Evolutionary conservation across 768 basidiomycete species (phyloP).

Genomic region (Agaricus sinodeliciosus): DNA sequence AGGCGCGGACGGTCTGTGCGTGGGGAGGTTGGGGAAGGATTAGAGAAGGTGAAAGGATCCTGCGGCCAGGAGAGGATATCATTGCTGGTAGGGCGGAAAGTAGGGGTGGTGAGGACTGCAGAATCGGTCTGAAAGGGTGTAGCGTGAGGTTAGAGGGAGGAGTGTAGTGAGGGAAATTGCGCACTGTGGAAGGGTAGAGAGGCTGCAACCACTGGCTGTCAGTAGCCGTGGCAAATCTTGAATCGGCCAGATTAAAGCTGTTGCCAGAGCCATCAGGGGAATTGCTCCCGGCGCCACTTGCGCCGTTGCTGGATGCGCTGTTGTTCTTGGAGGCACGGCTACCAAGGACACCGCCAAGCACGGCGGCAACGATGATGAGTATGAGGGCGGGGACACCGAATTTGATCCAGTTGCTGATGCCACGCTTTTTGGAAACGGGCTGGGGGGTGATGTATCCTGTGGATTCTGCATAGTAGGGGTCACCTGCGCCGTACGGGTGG

Average conservation of each 20-base stretch:
- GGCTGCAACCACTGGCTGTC: constrained; percentile 77
- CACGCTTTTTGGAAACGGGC: constrained; percentile 37
- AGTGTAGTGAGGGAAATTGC: constrained; percentile 24
- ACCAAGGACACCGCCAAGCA: constrained; percentile 79
- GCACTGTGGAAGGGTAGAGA: constrained; percentile 81
- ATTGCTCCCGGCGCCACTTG: constrained; percentile 34
- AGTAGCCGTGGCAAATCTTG: constrained; percentile 71
- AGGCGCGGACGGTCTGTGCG: constrained; percentile 84
- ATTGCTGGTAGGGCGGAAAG: constrained; percentile 55
- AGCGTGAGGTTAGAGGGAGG: neutral
- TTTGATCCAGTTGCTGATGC: constrained; percentile 67
- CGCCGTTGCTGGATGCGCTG: constrained; percentile 27
- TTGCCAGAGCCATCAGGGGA: constrained; percentile 50
- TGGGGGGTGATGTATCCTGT: constrained; percentile 58
- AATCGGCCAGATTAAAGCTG: constrained; percentile 53
- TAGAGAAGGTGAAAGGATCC: constrained; percentile 69
- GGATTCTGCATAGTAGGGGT: constrained; percentile 58
- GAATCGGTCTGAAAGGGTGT: constrained; percentile 43
- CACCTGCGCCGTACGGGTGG: constrained; percentile 31
- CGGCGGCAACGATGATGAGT: constrained; percentile 56
- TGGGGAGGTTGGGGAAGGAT: constrained; percentile 49
- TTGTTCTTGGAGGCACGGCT: constrained; percentile 38
- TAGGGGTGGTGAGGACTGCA: constrained; percentile 64
- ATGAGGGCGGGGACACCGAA: constrained; percentile 63
- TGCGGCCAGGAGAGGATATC: constrained; percentile 57